phyloP scores from a whole-genome alignment of 495 filamentous ascomycete species.

The Massariosphaeria phaeospora region DNA sequence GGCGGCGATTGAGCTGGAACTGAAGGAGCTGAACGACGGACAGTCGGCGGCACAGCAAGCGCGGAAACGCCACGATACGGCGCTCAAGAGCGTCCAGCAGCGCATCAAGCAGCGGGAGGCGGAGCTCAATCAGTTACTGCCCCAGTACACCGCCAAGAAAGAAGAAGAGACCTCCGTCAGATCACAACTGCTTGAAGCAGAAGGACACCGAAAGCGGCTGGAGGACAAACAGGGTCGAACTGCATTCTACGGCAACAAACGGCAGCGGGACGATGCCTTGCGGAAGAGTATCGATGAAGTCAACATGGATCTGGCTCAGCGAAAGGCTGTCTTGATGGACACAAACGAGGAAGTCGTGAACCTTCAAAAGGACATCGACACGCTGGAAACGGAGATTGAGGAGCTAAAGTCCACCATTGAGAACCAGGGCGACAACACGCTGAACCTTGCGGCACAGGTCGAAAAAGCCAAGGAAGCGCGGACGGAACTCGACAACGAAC shows the following conservation, averaged over 20 bases:
- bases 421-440: slow-evolving; percentile 67
- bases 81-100: slow-evolving; percentile 65
- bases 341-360: slow-evolving; percentile 79
- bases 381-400: slow-evolving; percentile 67
- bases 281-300: slow-evolving; percentile 77
- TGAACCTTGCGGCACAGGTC: slow-evolving; percentile 64
- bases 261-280: slow-evolving; percentile 80
- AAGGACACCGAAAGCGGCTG: slow-evolving; percentile 69
- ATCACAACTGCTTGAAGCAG: slow-evolving; percentile 66
- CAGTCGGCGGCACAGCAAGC: slow-evolving; percentile 72
- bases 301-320: slow-evolving; percentile 64
- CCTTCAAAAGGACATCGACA: slow-evolving; percentile 63
- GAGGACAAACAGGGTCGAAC: slow-evolving; percentile 94
- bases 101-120: slow-evolving; percentile 72
- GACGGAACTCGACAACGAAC: slow-evolving; percentile 76
- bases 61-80: slow-evolving; percentile 62
- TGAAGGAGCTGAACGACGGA: slow-evolving; percentile 73
- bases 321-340: slow-evolving; percentile 75
- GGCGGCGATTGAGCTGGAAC: slow-evolving; percentile 79
- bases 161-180: slow-evolving; percentile 65
- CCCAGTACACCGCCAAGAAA: slow-evolving; percentile 68
- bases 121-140: slow-evolving; percentile 66
- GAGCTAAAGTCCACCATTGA: slow-evolving; percentile 68
- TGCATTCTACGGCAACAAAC: slow-evolving; percentile 79
- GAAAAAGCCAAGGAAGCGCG: slow-evolving; percentile 73